Evolutionary conservation across 345 rosid species (phyloP).

Genomic region (Rhodomyrtus tomentosa): DNA sequence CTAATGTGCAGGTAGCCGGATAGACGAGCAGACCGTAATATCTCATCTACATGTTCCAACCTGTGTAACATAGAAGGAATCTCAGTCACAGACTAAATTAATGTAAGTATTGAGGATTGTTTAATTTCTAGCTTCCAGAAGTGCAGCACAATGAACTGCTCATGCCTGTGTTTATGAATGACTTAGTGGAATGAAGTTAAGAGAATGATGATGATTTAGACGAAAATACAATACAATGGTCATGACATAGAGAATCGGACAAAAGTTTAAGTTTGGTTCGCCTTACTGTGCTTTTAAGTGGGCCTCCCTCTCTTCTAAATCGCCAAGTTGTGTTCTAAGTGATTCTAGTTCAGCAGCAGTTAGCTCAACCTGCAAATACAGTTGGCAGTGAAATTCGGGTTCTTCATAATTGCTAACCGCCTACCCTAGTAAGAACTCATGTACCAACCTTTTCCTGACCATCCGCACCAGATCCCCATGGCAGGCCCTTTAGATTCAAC

Average conservation of each 20-base stretch:
- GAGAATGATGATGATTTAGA: background rate
- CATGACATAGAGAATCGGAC: background rate
- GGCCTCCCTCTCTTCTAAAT: constrained; percentile 84
- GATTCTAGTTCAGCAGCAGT: constrained; percentile 66
- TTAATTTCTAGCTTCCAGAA: background rate
- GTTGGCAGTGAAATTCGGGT: background rate
- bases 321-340: constrained; percentile 68
- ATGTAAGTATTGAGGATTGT: background rate
- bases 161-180: background rate
- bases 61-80: constrained; percentile 16
- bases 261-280: background rate
- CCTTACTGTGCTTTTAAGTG: constrained; percentile 85
- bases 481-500: constrained; percentile 58
- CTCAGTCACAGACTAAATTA: background rate
- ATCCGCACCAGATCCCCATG: constrained; percentile 51
- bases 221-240: background rate
- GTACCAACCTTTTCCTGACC: constrained; percentile 68
- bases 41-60: constrained; percentile 88
- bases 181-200: background rate
- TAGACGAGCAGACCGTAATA: constrained; percentile 78
- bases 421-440: background rate
- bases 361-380: constrained; percentile 48
- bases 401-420: background rate
- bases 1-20: constrained; percentile 80
- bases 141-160: background rate